Evolutionary conservation across 345 rosid species (phyloP), one percentile per base, ranked within the genome.

Genomic region (Lepidium africanum): DNA sequence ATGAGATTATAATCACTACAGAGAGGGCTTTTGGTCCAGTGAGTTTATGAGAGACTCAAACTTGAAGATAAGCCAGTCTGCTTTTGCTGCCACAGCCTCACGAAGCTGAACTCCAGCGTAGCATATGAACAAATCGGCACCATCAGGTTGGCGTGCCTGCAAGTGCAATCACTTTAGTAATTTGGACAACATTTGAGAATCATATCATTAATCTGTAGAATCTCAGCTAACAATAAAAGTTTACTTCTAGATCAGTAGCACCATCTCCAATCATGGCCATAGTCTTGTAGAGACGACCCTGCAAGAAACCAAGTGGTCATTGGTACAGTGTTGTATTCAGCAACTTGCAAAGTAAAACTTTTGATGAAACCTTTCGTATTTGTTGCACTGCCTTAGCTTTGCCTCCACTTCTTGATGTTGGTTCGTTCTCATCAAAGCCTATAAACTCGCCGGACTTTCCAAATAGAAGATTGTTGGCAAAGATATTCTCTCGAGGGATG

Each of bases 221-320:
- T 49, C 30, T 25, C 35, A 41, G 38, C 25, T 51, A 13, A n/a
- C n/a, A n/a, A 23, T 23, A 47, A 38, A 21, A 21, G 65, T 79
- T 50, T 62, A 91, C 99, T 89, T 94, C 97, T 3, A 91, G 93
- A 82, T 94, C 97, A 43, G 97, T 94, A 58, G 97, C 97, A 48
- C 99, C 99, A 73, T 94, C 99, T 35, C 99, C 99, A 60, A 94
- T 84, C 99, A 94, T 94, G 68, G 81, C 91, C 76, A 94, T 66
- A 32, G 81, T 65, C 84, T 84, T 84, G 83, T 87, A 87, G 59
- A 85, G 86, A 54, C 74, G 79, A 73, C 66, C 88, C 98, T 93
- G 86, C 21, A 51, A 32, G 62, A 35, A 54, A 63, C 32, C 42
- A 46, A 39, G 70, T 63, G 17, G 17, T 30, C 15, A 42, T 67